Base-by-base conservation (phyloP, 805 yeast species). In the Suhomyces sp. region DNA sequence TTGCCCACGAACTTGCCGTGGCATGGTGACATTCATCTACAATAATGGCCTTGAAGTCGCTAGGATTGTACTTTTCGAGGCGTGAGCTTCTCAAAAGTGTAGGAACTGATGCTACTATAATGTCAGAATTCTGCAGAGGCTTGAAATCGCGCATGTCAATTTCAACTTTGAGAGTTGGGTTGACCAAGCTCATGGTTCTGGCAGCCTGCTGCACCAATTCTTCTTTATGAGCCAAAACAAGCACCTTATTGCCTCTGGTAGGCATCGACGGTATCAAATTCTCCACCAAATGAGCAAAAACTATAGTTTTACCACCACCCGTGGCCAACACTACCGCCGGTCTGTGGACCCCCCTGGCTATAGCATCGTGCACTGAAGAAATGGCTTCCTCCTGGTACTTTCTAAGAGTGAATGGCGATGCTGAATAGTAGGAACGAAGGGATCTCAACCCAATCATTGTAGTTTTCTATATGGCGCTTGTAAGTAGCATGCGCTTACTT, bases 11-110 rank as follows among this genome's bases (percentile, higher is more conserved):
- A 13, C 66, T 62, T 0, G 97, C 90, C 0, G 88, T 87, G 0
- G 96, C 85, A 67, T 92, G 97, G 63, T 92, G 98, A 40, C 97
- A 96, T 65, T 92, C 98, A 68, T 92, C 98, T 2, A 92, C 75
- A 19, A 92, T 83, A 15, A 93, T 80, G 29, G 91, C 75, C 62
- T 89, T 86, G 69, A 79, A 86, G n/a, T 81, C 80, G 2, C 50
- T 46, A 0, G 92, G 86, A 50, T 80, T 66, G 60, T 85, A 87
- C 45, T 72, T 67, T 1, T 68, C 67, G 17, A 89, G 67, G 44
- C 94, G 65, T 0, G 68, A 57, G 35, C 59, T 50, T 17, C 83
- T 68, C 5, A 69, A 63, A 47, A 91, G 63, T 0, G 94, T 80
- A 20, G 84, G 90, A 0, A 89, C 87, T 0, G 96, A 87, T 0